Percentiles rank a stretch among this genome's conserved stretches.
Conservation (phyloP, 73 alveolate species). For the Tetrahymena elliotti region DNA sequence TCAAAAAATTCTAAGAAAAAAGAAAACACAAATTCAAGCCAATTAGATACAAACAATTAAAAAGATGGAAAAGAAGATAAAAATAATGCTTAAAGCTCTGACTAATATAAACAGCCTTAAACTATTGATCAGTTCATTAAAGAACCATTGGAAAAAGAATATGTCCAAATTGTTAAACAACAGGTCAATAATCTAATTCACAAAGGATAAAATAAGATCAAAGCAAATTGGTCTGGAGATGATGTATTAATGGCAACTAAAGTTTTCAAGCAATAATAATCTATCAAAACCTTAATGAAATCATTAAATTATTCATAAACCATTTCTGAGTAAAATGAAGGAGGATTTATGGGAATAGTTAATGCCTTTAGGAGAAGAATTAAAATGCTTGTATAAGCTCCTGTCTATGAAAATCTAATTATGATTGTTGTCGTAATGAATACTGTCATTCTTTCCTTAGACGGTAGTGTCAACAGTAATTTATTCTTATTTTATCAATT, state of each 20-base stretch:
- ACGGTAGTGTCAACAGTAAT: constrained; percentile 50
- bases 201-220: background rate
- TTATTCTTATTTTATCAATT: background rate
- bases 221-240: background rate
- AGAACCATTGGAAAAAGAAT: background rate
- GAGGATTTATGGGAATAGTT: constrained; percentile 23
- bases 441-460: constrained; percentile 66
- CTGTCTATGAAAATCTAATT: constrained; percentile 26
- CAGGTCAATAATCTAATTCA: background rate
- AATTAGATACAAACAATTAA: background rate
- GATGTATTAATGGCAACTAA: background rate
- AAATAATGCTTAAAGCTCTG: background rate
- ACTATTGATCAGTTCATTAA: background rate
- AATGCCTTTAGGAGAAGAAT: background rate
- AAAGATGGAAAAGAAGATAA: background rate
- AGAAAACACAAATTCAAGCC: background rate
- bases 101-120: background rate
- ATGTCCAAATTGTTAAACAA: background rate
- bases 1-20: background rate
- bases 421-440: constrained; percentile 56
- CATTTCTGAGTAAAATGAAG: background rate
- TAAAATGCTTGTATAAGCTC: background rate
- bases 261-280: background rate
- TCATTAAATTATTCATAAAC: background rate
- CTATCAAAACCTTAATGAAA: background rate